A percentile compares a stretch with the other conserved stretches of the same genome.
phyloP scores from a whole-genome alignment of 805 yeast species.

The Candida loeiensis region DNA sequence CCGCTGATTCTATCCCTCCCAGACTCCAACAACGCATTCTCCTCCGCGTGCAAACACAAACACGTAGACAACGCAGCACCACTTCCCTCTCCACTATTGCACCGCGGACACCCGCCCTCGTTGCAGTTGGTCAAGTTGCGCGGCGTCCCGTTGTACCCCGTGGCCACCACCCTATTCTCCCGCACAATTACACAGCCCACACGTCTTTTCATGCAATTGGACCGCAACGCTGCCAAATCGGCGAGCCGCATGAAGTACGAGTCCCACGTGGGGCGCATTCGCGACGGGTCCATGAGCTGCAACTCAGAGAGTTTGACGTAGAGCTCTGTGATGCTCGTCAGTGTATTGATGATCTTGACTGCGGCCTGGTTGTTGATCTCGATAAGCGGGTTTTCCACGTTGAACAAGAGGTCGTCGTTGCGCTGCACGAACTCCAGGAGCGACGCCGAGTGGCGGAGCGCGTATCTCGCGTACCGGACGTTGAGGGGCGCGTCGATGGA shows the following conservation, averaged over 20 bases:
- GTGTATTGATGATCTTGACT: constrained; percentile 39
- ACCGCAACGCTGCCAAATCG: constrained; percentile 84
- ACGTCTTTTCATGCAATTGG: constrained; percentile 95
- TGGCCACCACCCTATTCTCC: constrained; percentile 82
- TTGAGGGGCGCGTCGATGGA: constrained; percentile 70
- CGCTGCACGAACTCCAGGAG: constrained; percentile 33
- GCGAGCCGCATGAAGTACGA: constrained; percentile 92
- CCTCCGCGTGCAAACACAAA: constrained; percentile 94
- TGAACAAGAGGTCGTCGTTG: constrained; percentile 39
- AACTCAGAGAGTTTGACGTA: constrained; percentile 39
- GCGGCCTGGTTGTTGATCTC: constrained; percentile 58
- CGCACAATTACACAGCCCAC: constrained; percentile 95
- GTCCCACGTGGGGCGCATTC: constrained; percentile 94
- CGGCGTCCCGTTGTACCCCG: constrained; percentile 98
- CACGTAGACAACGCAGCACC: constrained; percentile 79
- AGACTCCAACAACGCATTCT: constrained; percentile 89
- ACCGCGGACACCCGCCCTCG: constrained; percentile 92
- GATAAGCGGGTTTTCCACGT: constrained; percentile 48
- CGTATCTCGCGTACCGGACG: constrained; percentile 41
- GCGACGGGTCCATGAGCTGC: constrained; percentile 30
- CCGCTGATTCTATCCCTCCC: constrained; percentile 81
- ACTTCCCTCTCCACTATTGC: constrained; percentile 64
- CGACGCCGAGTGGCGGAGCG: constrained; percentile 11
- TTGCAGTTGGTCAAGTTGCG: constrained; percentile 83
- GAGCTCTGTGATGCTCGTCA: constrained; percentile 32